Base-by-base conservation (phyloP, 805 yeast genomes). In the Spathaspora gorwiae region DNA sequence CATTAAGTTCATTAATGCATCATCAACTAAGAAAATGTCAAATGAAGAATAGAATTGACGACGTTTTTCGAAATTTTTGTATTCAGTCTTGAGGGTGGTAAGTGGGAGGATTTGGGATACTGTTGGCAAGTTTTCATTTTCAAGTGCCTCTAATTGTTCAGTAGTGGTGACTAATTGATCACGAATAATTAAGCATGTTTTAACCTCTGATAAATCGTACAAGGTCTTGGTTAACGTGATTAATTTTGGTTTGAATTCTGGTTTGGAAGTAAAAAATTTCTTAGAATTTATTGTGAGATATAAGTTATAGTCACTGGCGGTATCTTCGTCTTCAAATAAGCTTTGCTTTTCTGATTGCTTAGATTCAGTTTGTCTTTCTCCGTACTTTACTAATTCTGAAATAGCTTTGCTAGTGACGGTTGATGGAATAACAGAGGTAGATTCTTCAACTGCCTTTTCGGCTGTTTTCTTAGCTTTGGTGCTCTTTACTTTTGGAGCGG, bases 11-110 rank as follows among this genome's bases (percentile, higher is more conserved):
- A 89, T 73, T 39, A 92, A 72, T 33, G 84, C 82, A 50, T 90
- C 96, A 66, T 94, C 99, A 43, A 88, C 83, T 37, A 94, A 61
- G 64, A 94, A 87, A 49, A 89, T 53, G 56, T 90, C 95, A 60
- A 79, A 87, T 47, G 80, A 81, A 12, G 73, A 62, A 37, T 76
- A 65, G 48, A 94, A 79, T 50, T 81, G 83, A 62, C 97, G 82
- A 64, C 90, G 83, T 48, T 90, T 83, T 65, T 94, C 97, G 57
- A 71, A 94, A n/a, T 87, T 80, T 68, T 89, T 89, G 75, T 81
- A 92, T 49, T 84, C 85, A 31, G 90, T 87, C 64, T 88, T 88
- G 51, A 94, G 73, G 54, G 89, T 85, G 39, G 80, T 73, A 45
- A 84, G 83, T 6, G 94, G 77, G 31, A 90, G 73, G 44, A 90